phyloP scores from a whole-genome alignment of 169 alveolate genomes.

The Plasmodium sp. region DNA sequence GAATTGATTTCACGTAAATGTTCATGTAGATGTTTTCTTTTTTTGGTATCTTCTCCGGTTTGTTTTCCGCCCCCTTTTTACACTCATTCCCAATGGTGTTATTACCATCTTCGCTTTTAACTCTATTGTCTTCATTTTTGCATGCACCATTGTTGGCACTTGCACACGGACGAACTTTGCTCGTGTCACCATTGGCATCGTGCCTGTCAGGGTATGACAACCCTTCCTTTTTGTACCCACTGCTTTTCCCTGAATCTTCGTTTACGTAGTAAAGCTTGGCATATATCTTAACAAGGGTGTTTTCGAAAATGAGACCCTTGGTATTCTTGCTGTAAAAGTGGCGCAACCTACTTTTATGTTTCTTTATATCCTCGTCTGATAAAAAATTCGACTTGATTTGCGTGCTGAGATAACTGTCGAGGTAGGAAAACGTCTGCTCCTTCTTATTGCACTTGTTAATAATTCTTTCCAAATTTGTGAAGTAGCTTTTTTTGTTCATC shows the following conservation, averaged over 20 bases:
- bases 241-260: background rate
- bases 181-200: background rate
- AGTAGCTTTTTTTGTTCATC: constrained; percentile 31
- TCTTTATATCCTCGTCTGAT: constrained; percentile 42
- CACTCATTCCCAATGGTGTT: background rate
- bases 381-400: constrained; percentile 23
- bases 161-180: background rate
- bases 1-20: constrained; percentile 45
- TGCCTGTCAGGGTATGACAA: background rate
- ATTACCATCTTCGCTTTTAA: background rate
- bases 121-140: background rate
- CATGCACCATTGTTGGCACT: background rate
- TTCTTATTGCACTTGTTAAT: constrained; percentile 34
- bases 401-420: constrained; percentile 13
- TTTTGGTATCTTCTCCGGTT: background rate
- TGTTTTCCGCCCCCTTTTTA: background rate
- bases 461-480: constrained; percentile 45
- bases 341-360: constrained; percentile 33
- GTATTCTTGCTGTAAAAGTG: constrained; percentile 40
- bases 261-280: constrained; percentile 22
- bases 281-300: constrained; percentile 43
- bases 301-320: constrained; percentile 53
- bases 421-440: constrained; percentile 27
- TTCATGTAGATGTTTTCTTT: constrained; percentile 44
- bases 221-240: background rate